Percentiles rank a stretch among this genome's conserved stretches.
Evolutionary conservation across 148 eudicot species (phyloP).

Genomic region (Silene latifolia): DNA sequence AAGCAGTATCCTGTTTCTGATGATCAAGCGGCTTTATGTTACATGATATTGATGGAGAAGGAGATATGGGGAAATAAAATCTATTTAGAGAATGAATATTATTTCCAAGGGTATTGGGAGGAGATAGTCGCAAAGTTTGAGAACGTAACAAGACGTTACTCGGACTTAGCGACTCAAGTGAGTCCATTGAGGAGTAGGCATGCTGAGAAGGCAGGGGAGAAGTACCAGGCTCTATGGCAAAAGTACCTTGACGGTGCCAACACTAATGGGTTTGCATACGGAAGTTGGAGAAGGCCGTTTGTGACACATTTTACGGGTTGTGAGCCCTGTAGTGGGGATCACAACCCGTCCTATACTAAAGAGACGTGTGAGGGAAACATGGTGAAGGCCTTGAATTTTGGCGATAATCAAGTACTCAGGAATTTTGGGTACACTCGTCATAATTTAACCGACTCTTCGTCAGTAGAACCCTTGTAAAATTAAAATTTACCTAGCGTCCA

Average conservation of each 20-base stretch:
- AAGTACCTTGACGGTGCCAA: conserved; percentile 35
- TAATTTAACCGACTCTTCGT: conserved; percentile 41
- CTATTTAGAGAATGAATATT: conserved; percentile 58
- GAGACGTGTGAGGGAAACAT: conserved; percentile 58
- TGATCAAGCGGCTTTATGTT: conserved; percentile 68
- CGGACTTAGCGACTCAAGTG: conserved; percentile 35
- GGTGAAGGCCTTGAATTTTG: conserved; percentile 60
- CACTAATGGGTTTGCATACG: neutral
- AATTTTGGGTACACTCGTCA: conserved; percentile 51
- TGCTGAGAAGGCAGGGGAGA: conserved; percentile 61
- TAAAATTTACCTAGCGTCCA: neutral
- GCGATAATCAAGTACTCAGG: conserved; percentile 71
- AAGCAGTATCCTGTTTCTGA: conserved; percentile 59
- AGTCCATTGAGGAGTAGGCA: conserved; percentile 38
- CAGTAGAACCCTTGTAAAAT: conserved; percentile 25
- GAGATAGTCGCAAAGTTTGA: conserved; percentile 50
- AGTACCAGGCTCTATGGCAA: conserved; percentile 15
- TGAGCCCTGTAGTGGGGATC: conserved; percentile 78
- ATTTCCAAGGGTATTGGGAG: conserved; percentile 78
- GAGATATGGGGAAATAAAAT: conserved; percentile 61
- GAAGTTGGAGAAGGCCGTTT: conserved; percentile 57
- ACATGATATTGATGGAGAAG: conserved; percentile 50
- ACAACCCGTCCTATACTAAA: conserved; percentile 43
- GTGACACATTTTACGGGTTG: conserved; percentile 85
- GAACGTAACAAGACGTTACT: conserved; percentile 29